phyloP scores from a whole-genome alignment of 2,329 filamentous ascomycete species.

The Colletotrichum acutatum region DNA sequence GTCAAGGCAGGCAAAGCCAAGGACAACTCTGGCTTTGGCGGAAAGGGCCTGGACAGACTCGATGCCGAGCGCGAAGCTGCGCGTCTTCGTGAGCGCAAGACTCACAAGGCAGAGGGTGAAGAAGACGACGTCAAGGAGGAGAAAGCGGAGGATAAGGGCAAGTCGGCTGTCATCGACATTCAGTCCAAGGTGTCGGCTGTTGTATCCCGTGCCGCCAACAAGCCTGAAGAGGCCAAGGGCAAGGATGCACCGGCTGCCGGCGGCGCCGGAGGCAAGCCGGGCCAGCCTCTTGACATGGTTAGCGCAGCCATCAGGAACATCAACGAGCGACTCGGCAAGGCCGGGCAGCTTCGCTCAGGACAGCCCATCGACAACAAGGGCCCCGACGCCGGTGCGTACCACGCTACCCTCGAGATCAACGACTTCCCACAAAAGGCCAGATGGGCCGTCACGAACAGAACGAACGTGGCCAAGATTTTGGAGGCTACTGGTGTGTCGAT shows the following conservation, averaged over 20 bases:
- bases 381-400: conserved; percentile 94
- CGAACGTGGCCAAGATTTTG: conserved; percentile 97
- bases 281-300: conserved; percentile 83
- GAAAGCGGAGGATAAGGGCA: conserved; percentile 76
- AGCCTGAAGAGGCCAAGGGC: conserved; percentile 54
- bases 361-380: conserved; percentile 99
- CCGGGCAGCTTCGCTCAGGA: conserved; percentile 88
- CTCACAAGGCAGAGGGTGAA: conserved; percentile 87
- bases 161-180: conserved; percentile 74
- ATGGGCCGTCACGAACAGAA: conserved; percentile 98
- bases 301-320: conserved; percentile 92
- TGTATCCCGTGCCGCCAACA: conserved; percentile 62
- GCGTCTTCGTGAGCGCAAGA: conserved; percentile 85
- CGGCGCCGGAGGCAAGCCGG: conserved; percentile 60
- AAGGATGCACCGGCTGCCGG: conserved; percentile 62
- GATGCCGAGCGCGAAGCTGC: conserved; percentile 92
- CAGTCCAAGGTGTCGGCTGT: conserved; percentile 70
- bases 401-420: conserved; percentile 98
- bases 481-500: conserved; percentile 96
- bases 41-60: conserved; percentile 90
- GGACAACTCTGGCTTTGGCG: conserved; percentile 89
- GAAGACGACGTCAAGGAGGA: conserved; percentile 83
- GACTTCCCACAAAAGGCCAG: conserved; percentile 98
- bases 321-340: conserved; percentile 88
- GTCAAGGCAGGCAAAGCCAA: conserved; percentile 94